Evolutionary conservation across 805 yeast species (phyloP), one percentile per base, ranked within the genome.

Genomic region (Spencermartinsiella europaea): DNA sequence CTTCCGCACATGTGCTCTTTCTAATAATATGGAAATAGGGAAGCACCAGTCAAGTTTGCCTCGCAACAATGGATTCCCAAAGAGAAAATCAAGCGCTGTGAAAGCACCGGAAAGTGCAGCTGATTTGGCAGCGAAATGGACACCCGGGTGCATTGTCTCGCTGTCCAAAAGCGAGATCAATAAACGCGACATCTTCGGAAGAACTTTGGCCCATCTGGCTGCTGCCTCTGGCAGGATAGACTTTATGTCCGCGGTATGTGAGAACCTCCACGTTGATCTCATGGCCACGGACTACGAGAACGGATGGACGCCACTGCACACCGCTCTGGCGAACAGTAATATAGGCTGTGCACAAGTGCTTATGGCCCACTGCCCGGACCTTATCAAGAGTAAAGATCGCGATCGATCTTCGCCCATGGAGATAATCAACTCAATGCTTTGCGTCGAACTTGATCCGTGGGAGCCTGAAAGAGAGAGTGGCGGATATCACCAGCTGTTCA

Each of bases 241-340:
- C 4, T 34, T 52, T 21, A 64, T 85, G 15, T 57, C 64, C 5
- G 67, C 67, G 19, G 52, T 84, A 5, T 62, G 83, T 34, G 70
- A 69, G 44, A 73, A 75, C 51, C 71, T 74, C 5, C 71, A 73
- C 15, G 58, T 76, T 19, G 78, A 80, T 44, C 54, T 73, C 1
- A 55, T 65, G 2, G 56, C 74, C 0, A 64, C 70, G 1, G 96
- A 90, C 62, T 69, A 68, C 44, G 96, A 89, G 63, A 86, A 78
- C 59, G 84, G 87, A 1, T 89, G 95, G 83, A 84, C 85, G 37
- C 78, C 87, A 21, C 68, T 90, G 22, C 96, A 90, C 62, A 76
- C 80, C 49, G 78, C 88, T 3, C 66, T 85, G 12, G 77, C 70
- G 53, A 66, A 75, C 51, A 84, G 80, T 28, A 71, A 82, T 45